These are phyloP conservation scores for Schizosaccharomyces osmophilus DNA, from an alignment of 805 yeast genomes.

Conservation along the genomic window DNA sequence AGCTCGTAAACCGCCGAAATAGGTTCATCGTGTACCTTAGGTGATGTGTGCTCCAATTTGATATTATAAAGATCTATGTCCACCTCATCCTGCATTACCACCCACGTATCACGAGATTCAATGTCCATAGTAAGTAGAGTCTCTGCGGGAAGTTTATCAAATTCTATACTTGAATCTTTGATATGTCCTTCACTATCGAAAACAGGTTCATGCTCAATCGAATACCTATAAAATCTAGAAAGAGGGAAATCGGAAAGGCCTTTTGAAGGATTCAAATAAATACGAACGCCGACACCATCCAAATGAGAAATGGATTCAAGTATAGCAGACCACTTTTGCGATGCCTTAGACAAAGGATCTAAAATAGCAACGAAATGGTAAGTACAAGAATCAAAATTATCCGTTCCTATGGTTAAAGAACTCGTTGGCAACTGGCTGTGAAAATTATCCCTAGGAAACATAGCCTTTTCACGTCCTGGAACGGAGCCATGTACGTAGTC, in stretches of 20 bases:
- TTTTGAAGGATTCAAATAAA: constrained; percentile 34
- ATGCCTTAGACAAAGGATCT: constrained; percentile 47
- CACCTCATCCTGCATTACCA: constrained; percentile 28
- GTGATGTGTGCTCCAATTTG: constrained; percentile 17
- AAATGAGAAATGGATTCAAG: constrained; percentile 20
- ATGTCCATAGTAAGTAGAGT: constrained; percentile 30
- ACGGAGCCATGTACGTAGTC: neutral
- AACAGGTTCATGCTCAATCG: constrained; percentile 16
- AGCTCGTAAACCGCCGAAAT: constrained; percentile 27
- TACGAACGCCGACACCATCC: constrained; percentile 26
- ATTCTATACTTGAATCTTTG: constrained; percentile 8
- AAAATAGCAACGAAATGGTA: constrained; percentile 35
- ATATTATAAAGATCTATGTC: constrained; percentile 42
- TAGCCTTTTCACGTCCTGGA: neutral
- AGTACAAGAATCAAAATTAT: constrained; percentile 13
- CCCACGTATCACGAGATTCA: constrained; percentile 45
- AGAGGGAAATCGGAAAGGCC: constrained; percentile 21
- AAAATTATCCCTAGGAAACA: neutral
- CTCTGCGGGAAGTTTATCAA: constrained; percentile 27
- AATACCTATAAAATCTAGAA: constrained; percentile 33
- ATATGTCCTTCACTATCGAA: constrained; percentile 13
- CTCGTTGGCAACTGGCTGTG: neutral
- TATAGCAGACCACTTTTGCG: constrained; percentile 32
- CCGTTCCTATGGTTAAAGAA: constrained; percentile 8
- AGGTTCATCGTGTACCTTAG: constrained; percentile 10